phyloP scores from a whole-genome alignment of 306 rosid species.

The Vigna trinervia region DNA sequence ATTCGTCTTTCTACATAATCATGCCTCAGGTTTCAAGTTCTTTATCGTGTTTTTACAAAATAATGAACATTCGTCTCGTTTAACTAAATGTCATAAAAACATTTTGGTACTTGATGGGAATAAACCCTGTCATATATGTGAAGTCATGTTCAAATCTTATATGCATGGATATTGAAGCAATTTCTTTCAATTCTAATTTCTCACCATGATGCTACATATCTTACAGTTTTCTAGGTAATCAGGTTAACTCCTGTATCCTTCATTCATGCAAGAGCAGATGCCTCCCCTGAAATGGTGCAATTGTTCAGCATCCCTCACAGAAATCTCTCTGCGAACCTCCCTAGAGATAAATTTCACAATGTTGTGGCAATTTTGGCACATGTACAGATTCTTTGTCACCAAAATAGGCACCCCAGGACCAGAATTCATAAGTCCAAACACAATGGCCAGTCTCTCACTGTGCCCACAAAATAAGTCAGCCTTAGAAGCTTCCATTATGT shows the following conservation, averaged over 20 bases:
- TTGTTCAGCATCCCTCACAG: constrained; percentile 75
- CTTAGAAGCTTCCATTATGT: constrained; percentile 72
- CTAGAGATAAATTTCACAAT: constrained; percentile 72
- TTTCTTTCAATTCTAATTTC: constrained; percentile 31
- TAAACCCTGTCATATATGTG: not conserved
- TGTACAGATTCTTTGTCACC: constrained; percentile 91
- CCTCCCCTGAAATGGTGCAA: constrained; percentile 96
- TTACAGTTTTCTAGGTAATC: constrained; percentile 42
- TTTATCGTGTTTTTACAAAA: not conserved
- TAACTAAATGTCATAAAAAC: not conserved
- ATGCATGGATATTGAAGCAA: not conserved
- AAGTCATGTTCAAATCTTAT: not conserved
- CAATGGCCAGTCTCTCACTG: constrained; percentile 85
- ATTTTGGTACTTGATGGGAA: not conserved
- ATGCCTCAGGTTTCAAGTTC: not conserved
- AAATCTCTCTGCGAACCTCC: constrained; percentile 85
- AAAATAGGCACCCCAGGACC: constrained; percentile 83
- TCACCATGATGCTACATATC: constrained; percentile 33
- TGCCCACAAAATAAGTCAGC: constrained; percentile 95
- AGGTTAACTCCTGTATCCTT: constrained; percentile 57
- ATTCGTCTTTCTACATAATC: not conserved
- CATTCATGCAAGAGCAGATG: constrained; percentile 82
- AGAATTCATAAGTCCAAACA: constrained; percentile 76
- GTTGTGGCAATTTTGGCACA: constrained; percentile 84
- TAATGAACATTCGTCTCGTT: not conserved